Percentiles rank a stretch among this genome's conserved stretches.
Conservation (phyloP, 495 filamentous ascomycete species). For the Annulohypoxylon nitens region DNA sequence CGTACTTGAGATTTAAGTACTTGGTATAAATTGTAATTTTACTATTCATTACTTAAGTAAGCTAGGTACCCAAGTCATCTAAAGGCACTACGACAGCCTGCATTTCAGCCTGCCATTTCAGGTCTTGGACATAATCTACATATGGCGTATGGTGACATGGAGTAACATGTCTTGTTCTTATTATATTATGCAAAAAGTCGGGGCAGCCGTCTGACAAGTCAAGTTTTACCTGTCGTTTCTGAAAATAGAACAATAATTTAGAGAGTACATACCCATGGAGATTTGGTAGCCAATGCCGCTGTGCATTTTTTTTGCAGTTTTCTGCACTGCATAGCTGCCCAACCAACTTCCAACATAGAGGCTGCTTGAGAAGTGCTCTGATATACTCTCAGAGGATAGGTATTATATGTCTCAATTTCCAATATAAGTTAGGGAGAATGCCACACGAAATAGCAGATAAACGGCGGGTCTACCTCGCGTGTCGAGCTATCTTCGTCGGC, state of each 20-base stretch:
- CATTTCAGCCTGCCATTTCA: too few species aligned
- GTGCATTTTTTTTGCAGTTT: background rate
- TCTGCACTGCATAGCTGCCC: constrained; percentile 23
- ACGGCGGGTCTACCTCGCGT: constrained; percentile 52
- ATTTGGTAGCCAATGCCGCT: constrained; percentile 1
- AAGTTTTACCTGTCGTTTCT: background rate
- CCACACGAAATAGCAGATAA: constrained; percentile 24
- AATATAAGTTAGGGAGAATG: constrained; percentile 10
- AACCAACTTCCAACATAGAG: background rate
- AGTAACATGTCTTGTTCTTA: too few species aligned
- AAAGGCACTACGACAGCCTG: too few species aligned
- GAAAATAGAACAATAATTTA: background rate
- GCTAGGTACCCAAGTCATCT: too few species aligned
- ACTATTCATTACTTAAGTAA: too few species aligned
- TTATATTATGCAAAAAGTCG: background rate
- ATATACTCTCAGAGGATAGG: background rate
- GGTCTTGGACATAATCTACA: too few species aligned
- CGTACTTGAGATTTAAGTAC: too few species aligned
- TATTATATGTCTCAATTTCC: background rate
- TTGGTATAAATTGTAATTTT: too few species aligned
- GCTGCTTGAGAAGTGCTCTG: background rate
- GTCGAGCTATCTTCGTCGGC: constrained; percentile 52
- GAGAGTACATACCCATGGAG: background rate
- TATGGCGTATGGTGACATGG: too few species aligned
- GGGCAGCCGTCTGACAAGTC: background rate